These are phyloP conservation scores for Komagataella phaffii DNA, from an alignment of 805 yeast genomes.

Conservation along the genomic window DNA sequence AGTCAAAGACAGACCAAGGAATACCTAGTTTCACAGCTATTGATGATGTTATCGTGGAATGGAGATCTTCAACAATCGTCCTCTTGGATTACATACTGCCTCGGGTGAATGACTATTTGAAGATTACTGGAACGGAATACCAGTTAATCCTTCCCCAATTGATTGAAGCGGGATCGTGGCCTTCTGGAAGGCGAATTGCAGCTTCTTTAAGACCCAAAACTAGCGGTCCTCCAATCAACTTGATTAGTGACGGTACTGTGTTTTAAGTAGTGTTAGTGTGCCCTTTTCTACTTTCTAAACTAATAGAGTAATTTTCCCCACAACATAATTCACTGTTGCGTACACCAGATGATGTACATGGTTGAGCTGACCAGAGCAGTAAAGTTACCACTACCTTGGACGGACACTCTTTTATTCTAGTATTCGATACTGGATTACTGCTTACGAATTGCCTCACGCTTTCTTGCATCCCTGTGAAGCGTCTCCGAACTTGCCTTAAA, in stretches of 20 bases:
- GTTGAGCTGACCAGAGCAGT: background rate
- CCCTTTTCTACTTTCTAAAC: background rate
- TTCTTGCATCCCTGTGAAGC: background rate
- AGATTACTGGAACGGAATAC: slow-evolving; percentile 14
- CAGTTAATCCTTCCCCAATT: slow-evolving; percentile 38
- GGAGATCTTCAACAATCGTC: slow-evolving; percentile 52
- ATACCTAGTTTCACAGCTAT: slow-evolving; percentile 36
- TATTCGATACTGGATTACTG: background rate
- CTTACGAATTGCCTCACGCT: background rate
- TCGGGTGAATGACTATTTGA: slow-evolving; percentile 31
- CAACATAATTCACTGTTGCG: background rate
- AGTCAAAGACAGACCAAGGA: slow-evolving; percentile 15
- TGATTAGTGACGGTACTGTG: slow-evolving; percentile 52
- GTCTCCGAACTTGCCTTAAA: background rate
- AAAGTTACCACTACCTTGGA: too few species aligned
- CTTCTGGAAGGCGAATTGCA: slow-evolving; percentile 50
- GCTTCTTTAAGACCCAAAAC: slow-evolving; percentile 30
- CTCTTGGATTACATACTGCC: slow-evolving; percentile 40
- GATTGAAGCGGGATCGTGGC: slow-evolving; percentile 61
- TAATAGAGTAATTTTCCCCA: background rate
- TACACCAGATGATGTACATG: too few species aligned
- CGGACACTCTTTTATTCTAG: background rate
- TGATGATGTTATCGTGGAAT: slow-evolving; percentile 51
- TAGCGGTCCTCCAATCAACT: slow-evolving; percentile 52
- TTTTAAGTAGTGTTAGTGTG: slow-evolving; percentile 20